Evolutionary conservation across 345 rosid species (phyloP).

Genomic region (Odontarrhena argentea): DNA sequence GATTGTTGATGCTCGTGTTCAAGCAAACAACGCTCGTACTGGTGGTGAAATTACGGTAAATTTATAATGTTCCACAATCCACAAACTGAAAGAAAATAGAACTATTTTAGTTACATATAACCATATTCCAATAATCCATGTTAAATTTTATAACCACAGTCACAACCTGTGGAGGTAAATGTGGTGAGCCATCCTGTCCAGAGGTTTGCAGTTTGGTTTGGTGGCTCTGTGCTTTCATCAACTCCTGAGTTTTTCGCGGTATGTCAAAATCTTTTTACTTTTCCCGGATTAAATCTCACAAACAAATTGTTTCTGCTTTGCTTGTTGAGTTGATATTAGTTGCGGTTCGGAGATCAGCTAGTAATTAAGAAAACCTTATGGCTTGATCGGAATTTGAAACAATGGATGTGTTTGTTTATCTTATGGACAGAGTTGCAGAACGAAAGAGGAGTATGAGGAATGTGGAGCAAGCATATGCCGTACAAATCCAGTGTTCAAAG

Average conservation of each 20-base stretch:
- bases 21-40: conserved; percentile 75
- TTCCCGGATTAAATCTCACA: background rate
- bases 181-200: conserved; percentile 96
- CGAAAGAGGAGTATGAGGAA: conserved; percentile 97
- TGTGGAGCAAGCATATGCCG: conserved; percentile 99
- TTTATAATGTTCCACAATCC: background rate
- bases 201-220: conserved; percentile 98
- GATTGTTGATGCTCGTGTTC: conserved; percentile 91
- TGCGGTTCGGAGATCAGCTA: background rate
- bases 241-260: conserved; percentile 95
- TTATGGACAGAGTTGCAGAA: conserved; percentile 80
- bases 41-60: conserved; percentile 77
- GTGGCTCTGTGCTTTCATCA: conserved; percentile 97
- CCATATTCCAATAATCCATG: background rate
- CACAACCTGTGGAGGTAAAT: conserved; percentile 93
- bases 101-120: background rate
- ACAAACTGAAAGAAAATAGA: background rate
- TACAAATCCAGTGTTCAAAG: conserved; percentile 98
- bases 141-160: conserved; percentile 41
- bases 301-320: background rate
- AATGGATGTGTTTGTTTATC: background rate
- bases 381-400: conserved; percentile 15
- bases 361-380: background rate
- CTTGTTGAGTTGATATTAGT: background rate
- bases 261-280: conserved; percentile 18